phyloP scores from a whole-genome alignment of 768 basidiomycete species.

The Mycena amicta region DNA sequence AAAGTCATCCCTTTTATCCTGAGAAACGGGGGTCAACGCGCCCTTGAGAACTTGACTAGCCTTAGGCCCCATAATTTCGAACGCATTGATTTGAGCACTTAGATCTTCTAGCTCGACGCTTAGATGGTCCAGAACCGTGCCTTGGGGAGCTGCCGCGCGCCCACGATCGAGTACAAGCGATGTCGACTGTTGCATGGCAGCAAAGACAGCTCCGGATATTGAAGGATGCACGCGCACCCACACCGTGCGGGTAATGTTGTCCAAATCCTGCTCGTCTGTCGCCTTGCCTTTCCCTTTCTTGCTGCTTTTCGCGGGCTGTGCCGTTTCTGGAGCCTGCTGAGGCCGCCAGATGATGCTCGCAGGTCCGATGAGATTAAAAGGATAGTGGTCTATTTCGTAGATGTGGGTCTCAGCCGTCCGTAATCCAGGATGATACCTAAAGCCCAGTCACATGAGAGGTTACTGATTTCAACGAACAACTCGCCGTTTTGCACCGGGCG shows the following conservation, averaged over 20 bases:
- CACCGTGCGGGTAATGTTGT: conserved; percentile 41
- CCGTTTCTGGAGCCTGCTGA: conserved; percentile 9
- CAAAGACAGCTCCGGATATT: conserved; percentile 59
- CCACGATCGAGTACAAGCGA: conserved; percentile 49
- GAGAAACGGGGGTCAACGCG: conserved; percentile 51
- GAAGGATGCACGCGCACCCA: conserved; percentile 86
- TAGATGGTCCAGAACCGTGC: conserved; percentile 27
- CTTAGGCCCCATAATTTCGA: conserved; percentile 90
- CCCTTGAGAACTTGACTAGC: conserved; percentile 75
- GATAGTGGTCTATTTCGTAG: conserved; percentile 67
- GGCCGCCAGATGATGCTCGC: conserved; percentile 69
- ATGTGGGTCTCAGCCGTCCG: conserved; percentile 67
- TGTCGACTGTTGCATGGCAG: conserved; percentile 52
- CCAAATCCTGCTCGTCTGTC: conserved; percentile 11
- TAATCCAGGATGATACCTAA: conserved; percentile 69
- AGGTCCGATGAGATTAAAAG: conserved; percentile 71
- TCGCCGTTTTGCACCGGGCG: conserved; percentile 65
- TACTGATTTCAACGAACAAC: not conserved
- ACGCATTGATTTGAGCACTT: conserved; percentile 70
- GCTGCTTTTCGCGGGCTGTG: conserved; percentile 24
- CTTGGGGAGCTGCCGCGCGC: conserved; percentile 24
- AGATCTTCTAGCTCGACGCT: conserved; percentile 73
- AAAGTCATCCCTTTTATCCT: conserved; percentile 57
- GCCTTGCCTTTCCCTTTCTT: conserved; percentile 38
- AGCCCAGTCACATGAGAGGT: conserved; percentile 1